A percentile compares a stretch with the other conserved stretches of the same genome.
phyloP scores from a whole-genome alignment of 148 eudicot genomes.

The Beta vulgaris region DNA sequence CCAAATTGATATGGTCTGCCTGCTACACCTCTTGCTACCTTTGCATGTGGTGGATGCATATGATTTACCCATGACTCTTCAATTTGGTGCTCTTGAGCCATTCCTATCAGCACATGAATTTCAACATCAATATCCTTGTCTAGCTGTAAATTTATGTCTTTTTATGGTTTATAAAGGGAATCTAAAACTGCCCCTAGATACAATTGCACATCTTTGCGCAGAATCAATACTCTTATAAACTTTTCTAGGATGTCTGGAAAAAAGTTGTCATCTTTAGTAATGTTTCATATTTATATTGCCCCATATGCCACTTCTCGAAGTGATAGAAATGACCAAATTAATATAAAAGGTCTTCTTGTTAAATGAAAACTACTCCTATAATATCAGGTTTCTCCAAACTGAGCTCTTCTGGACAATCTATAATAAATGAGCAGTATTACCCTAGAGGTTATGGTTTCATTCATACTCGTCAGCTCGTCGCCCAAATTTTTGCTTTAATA shows the following conservation, averaged over 20 bases:
- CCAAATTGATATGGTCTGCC: slow-evolving; percentile 63
- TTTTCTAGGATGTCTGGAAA: too few relatives aligned
- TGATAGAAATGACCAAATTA: too few relatives aligned
- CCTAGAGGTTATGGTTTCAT: neutral
- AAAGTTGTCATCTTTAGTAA: too few relatives aligned
- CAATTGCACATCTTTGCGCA: neutral
- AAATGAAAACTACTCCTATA: too few relatives aligned
- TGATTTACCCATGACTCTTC: slow-evolving; percentile 56
- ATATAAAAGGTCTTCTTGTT: too few relatives aligned
- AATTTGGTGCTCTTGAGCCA: slow-evolving; percentile 30
- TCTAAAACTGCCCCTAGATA: neutral
- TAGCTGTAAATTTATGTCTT: neutral
- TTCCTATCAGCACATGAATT: slow-evolving; percentile 27
- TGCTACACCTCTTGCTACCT: slow-evolving; percentile 57
- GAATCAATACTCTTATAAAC: too few relatives aligned
- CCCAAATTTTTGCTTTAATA: neutral
- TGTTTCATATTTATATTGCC: too few relatives aligned
- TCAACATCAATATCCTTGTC: neutral
- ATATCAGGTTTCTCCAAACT: too few relatives aligned
- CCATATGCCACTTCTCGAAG: too few relatives aligned
- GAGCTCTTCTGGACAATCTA: too few relatives aligned
- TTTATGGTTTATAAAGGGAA: neutral
- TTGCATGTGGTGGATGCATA: slow-evolving; percentile 61
- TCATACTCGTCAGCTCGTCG: neutral
- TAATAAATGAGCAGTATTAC: too few relatives aligned